Evolutionary conservation across 441 rosid genomes (phyloP), one percentile per base, ranked within the genome.

Genomic region (Hypseocharis bilobata): DNA sequence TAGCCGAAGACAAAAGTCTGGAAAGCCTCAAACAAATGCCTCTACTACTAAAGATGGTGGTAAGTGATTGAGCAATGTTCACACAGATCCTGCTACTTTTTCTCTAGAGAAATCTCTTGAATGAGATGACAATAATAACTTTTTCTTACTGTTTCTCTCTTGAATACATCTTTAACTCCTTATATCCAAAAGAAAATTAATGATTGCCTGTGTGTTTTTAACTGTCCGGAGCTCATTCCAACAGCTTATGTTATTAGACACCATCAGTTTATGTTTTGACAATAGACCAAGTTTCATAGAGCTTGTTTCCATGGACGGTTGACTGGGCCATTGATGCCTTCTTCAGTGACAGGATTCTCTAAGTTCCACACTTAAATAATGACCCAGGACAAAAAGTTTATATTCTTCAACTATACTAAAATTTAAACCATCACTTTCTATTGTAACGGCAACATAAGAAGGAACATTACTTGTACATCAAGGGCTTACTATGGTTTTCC

Each of bases 61-160:
- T 89, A 55, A 82, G 88, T 70, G 62, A 29, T 57, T 20, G 56
- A 47, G 22, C n/a, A n/a, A n/a, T n/a, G n/a, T n/a, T n/a, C n/a
- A n/a, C n/a, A n/a, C n/a, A n/a, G n/a, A n/a, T n/a, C n/a, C n/a
- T 17, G 8, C 8, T 25, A 16, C 22, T 19, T 47, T 47, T 47
- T n/a, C 5, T 16, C 54, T 16, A 3, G 10, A 47, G 54, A 47
- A 19, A 16, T 47, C 19, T 3, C 27, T 0, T 0, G 14, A 51
- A 51, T 51, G 56, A 16, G 22, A 51, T 20, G 26, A 51, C 1
- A 51, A 51, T 20, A 20, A 51, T 51, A 1, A 7, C 6, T 2
- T 17, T 20, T 51, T 49, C 13, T 51, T 51, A 20, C 22, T 51
- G 6, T 27, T 51, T 51, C 26, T 45, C 52, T 45, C 22, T 51